Conservation (phyloP, 1,139 yeast species). For the Hansenula lynferdii region DNA sequence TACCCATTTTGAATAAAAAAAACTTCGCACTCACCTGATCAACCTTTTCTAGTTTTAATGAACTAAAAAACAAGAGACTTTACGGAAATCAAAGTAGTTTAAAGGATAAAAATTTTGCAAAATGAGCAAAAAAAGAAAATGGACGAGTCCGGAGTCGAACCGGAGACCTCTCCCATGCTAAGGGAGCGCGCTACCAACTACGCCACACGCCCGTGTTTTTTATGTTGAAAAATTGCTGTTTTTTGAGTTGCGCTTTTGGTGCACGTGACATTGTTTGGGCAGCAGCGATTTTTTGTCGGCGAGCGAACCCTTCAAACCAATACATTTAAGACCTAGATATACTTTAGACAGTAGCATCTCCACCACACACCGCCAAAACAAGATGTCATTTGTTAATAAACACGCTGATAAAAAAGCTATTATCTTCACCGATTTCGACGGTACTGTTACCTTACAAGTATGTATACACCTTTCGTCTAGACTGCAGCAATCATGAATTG, state of each 20-base stretch:
- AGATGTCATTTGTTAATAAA: constrained; percentile 20
- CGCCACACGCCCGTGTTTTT: constrained; percentile 72
- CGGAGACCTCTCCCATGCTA: constrained; percentile 89
- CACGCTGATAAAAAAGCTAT: constrained; percentile 48
- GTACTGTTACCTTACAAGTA: constrained; percentile 80
- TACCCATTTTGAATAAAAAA: too few relatives aligned
- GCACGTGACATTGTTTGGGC: background rate
- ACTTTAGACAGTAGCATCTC: background rate
- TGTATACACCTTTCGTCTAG: too few relatives aligned
- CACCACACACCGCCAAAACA: background rate
- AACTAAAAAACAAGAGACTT: too few relatives aligned
- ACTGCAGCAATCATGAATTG: too few relatives aligned
- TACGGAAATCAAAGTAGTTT: too few relatives aligned
- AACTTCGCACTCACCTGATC: too few relatives aligned
- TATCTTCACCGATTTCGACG: constrained; percentile 96
- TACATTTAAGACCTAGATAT: background rate
- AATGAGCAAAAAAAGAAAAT: constrained; percentile 24
- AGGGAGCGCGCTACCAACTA: constrained; percentile 92
- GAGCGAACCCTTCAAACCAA: background rate
- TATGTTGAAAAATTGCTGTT: background rate
- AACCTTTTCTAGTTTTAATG: too few relatives aligned
- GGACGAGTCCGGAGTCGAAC: constrained; percentile 92
- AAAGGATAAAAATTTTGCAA: background rate
- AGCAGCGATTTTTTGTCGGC: background rate
- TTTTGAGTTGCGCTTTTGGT: background rate